phyloP scores from a whole-genome alignment of 805 yeast genomes.

The Hanseniaspora lachancei region DNA sequence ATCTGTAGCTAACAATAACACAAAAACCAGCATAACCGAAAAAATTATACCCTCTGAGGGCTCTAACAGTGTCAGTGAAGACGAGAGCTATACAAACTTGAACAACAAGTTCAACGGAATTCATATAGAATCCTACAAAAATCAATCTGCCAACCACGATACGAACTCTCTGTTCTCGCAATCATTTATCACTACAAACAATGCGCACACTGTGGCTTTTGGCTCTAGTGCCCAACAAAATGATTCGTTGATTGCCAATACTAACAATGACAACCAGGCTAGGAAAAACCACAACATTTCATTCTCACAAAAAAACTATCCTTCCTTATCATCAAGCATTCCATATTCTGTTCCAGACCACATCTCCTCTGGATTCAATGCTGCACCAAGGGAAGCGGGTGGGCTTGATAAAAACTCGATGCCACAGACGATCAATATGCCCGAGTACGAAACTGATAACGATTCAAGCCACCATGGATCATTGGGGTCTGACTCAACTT shows the following conservation, averaged over 20 bases:
- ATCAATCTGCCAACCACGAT: slow-evolving; percentile 5
- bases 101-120: background rate
- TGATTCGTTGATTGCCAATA: background rate
- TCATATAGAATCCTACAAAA: slow-evolving; percentile 14
- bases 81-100: slow-evolving; percentile 1
- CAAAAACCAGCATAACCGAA: background rate
- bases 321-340: slow-evolving; percentile 44
- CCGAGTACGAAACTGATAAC: slow-evolving; percentile 8
- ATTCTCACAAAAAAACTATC: slow-evolving; percentile 22
- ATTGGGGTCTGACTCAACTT: slow-evolving; percentile 26
- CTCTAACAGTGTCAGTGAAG: slow-evolving; percentile 1
- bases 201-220: slow-evolving; percentile 27
- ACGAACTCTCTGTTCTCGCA: slow-evolving; percentile 19
- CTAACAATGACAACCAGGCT: background rate
- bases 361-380: background rate
- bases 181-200: slow-evolving; percentile 25
- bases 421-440: background rate
- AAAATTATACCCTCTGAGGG: slow-evolving; percentile 3
- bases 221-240: slow-evolving; percentile 18
- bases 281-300: slow-evolving; percentile 14
- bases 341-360: slow-evolving; percentile 52
- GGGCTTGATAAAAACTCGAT: background rate
- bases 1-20: background rate
- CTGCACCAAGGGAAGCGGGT: background rate
- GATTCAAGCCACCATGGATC: slow-evolving; percentile 19